phyloP scores from a whole-genome alignment of 163 green algal species.

The Trebouxiophyceae sp. region DNA sequence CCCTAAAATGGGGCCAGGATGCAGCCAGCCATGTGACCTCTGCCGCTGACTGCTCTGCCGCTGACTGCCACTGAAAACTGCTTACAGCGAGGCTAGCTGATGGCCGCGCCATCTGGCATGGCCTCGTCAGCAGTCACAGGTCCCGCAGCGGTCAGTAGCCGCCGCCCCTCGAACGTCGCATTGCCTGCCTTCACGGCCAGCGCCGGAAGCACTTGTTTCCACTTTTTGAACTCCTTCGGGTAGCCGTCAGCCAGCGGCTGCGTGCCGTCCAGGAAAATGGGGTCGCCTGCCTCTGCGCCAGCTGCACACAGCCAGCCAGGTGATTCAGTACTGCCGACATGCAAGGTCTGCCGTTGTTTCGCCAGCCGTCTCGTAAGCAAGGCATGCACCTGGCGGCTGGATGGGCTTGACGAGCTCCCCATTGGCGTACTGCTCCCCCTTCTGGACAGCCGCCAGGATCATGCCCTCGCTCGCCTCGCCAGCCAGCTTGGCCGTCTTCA shows the following conservation, averaged over 20 bases:
- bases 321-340: too few relatives aligned
- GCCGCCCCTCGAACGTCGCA: background rate
- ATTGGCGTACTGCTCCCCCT: background rate
- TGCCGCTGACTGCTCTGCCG: too few relatives aligned
- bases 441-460: conserved; percentile 40
- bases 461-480: conserved; percentile 58
- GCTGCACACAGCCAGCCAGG: too few relatives aligned
- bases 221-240: background rate
- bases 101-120: background rate
- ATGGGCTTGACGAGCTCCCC: background rate
- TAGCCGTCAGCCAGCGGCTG: background rate
- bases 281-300: background rate
- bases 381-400: too few relatives aligned
- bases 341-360: too few relatives aligned
- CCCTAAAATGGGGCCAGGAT: too few relatives aligned
- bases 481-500: conserved; percentile 60
- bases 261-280: background rate
- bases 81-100: too few relatives aligned
- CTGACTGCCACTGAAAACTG: too few relatives aligned
- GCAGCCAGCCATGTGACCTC: too few relatives aligned
- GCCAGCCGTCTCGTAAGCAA: too few relatives aligned
- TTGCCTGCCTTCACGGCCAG: background rate
- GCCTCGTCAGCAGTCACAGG: background rate
- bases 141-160: background rate
- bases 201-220: background rate